Evolutionary conservation across 495 filamentous ascomycete species (phyloP), one percentile per base, ranked within the genome.

Genomic region (Lineolata rhizophorae): DNA sequence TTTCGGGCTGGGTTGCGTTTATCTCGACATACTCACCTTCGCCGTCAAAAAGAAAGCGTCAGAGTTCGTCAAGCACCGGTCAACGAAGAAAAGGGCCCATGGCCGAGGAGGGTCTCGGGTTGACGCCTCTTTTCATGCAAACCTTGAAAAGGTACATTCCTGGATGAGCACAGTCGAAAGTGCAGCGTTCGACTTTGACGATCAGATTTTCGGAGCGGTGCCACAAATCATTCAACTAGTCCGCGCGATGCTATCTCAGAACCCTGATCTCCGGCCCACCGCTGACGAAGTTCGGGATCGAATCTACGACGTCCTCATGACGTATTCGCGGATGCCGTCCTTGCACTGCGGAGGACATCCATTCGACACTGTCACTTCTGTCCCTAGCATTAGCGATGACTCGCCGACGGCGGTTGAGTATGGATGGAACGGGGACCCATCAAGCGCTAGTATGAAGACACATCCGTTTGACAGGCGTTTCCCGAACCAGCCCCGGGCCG

Each of bases 41-140:
- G 57, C 84, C 24, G 62, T 80, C 46, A 80, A 84, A 41, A 69
- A 73, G 31, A 69, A 73, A 19, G 57, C 69, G 0, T 62, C 66
- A 13, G 62, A 72, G 14, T 92, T 92, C 44, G 52, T 66, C 4
- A 62, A 70, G 9, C 75, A 85, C 45, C 79, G 84, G 4, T 58
- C 65, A 2, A 61, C 67, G 1, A 72, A 77, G 32, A 77, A 84
- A 49, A 64, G 65, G 53, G 31, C 33, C 3, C 36, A 25, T 25
- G 22, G 6, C 22, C 22, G 22, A 25, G 6, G 22, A 6, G 6
- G n/a, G 22, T n/a, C n/a, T 25, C 22, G 22, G 21, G 42, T 33
- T 2, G 50, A 92, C 43, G 65, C 73, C 1, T 81, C 74, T 0
- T 95, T 84, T 52, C 84, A 93, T 47, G 69, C 69, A 17, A 87